These are phyloP conservation scores for Phytophthora rubi DNA, from an alignment of 352 stramenopile species.

Conservation along the genomic window DNA sequence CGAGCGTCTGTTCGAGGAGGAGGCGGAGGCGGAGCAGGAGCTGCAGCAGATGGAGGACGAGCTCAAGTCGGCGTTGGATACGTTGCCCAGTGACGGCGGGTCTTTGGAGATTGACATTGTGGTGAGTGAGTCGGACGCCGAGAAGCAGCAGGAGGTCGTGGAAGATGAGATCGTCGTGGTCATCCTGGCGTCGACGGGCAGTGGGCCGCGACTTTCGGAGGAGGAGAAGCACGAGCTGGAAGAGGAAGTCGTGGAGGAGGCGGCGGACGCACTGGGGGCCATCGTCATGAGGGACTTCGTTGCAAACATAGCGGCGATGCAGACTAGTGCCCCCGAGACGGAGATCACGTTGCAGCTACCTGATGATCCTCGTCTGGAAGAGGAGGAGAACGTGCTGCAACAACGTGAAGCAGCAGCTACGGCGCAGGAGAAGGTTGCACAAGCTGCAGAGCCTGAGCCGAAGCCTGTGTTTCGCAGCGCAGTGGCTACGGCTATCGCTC, in stretches of 20 bases:
- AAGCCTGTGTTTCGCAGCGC: conserved; percentile 24
- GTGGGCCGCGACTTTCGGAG: conserved; percentile 15
- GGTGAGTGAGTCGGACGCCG: conserved; percentile 17
- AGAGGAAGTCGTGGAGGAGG: conserved; percentile 14
- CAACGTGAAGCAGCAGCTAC: conserved; percentile 1
- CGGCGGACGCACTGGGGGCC: conserved; percentile 14
- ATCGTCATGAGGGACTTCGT: conserved; percentile 30
- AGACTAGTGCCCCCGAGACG: background rate
- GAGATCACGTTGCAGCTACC: background rate
- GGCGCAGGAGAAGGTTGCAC: background rate
- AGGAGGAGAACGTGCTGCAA: conserved; percentile 2
- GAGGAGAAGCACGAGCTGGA: conserved; percentile 22
- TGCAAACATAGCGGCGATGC: background rate
- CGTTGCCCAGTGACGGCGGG: background rate
- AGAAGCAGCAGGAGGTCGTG: conserved; percentile 1
- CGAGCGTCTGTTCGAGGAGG: conserved; percentile 23
- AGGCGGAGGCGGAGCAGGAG: conserved; percentile 21
- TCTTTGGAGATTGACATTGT: conserved; percentile 25
- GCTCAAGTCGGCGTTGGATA: conserved; percentile 9
- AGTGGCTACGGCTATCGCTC: conserved; percentile 11
- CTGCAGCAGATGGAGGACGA: conserved; percentile 21
- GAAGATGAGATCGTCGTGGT: conserved; percentile 9
- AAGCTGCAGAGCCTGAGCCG: background rate
- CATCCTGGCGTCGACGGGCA: background rate
- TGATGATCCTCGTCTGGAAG: conserved; percentile 10